These are phyloP conservation scores for Xanthoceras sorbifolium DNA, from an alignment of 345 rosid genomes.

Conservation along the genomic window DNA sequence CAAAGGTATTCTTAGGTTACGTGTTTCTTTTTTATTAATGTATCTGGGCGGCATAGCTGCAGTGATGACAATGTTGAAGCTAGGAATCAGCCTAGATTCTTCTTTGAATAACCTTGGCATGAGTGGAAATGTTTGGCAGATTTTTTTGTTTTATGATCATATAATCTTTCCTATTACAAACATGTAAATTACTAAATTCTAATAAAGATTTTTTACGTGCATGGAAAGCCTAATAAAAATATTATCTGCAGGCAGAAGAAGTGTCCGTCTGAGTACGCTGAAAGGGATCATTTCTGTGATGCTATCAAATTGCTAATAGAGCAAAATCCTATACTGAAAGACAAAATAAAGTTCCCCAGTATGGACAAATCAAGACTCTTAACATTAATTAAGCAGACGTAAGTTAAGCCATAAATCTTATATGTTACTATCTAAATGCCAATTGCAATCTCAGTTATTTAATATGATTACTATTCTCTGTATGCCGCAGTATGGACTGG, in stretches of 20 bases:
- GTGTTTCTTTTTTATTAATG: background rate
- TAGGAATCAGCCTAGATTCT: slow-evolving; percentile 6
- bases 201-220: too few relatives aligned
- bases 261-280: background rate
- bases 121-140: background rate
- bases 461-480: slow-evolving; percentile 16
- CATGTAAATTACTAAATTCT: background rate
- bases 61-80: background rate
- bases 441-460: background rate
- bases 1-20: background rate
- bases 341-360: slow-evolving; percentile 33
- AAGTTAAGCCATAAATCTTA: slow-evolving; percentile 22
- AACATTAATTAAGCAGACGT: slow-evolving; percentile 34
- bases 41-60: slow-evolving; percentile 1
- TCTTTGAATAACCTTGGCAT: slow-evolving; percentile 9
- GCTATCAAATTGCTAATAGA: slow-evolving; percentile 32
- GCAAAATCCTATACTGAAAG: slow-evolving; percentile 35
- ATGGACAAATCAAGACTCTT: slow-evolving; percentile 41
- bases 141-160: slow-evolving; percentile 17
- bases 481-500: slow-evolving; percentile 39
- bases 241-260: slow-evolving; percentile 29
- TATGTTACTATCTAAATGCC: background rate
- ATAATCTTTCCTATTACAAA: slow-evolving; percentile 43
- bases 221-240: slow-evolving; percentile 3
- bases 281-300: slow-evolving; percentile 17